Conservation (phyloP, 2,329 filamentous ascomycete species). For the Raffaelea albimanens region DNA sequence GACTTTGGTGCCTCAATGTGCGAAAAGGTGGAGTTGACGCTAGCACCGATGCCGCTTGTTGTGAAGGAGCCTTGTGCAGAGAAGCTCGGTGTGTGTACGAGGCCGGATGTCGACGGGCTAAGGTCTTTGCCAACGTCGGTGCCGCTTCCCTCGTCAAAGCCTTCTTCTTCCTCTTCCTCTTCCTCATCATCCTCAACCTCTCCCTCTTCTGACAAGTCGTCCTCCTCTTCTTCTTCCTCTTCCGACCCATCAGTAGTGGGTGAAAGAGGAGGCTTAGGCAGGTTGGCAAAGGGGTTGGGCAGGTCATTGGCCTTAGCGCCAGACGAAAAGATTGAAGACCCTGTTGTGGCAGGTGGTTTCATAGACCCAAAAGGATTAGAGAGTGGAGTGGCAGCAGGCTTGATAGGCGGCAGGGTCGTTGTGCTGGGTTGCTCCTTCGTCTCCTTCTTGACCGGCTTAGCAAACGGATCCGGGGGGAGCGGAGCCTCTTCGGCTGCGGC, state of each 20-base stretch:
- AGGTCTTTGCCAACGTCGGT: slow-evolving; percentile 56
- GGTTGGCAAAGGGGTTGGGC: slow-evolving; percentile 12
- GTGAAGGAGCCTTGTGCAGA: slow-evolving; percentile 51
- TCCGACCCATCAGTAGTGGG: slow-evolving; percentile 10
- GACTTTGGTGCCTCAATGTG: slow-evolving; percentile 29
- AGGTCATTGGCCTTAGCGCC: not conserved
- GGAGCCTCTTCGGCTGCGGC: slow-evolving; percentile 14
- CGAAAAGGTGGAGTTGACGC: slow-evolving; percentile 36
- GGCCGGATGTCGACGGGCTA: slow-evolving; percentile 35
- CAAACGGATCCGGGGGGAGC: slow-evolving; percentile 23
- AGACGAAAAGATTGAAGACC: slow-evolving; percentile 10
- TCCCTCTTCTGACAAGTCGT: slow-evolving; percentile 29
- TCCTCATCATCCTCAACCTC: slow-evolving; percentile 30
- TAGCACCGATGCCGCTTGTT: slow-evolving; percentile 31
- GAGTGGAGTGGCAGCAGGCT: slow-evolving; percentile 5
- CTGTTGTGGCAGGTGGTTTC: slow-evolving; percentile 2
- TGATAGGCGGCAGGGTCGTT: slow-evolving; percentile 6
- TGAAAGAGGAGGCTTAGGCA: slow-evolving; percentile 11
- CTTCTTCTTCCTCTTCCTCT: slow-evolving; percentile 35
- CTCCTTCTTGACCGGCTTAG: slow-evolving; percentile 17
- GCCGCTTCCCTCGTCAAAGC: slow-evolving; percentile 50
- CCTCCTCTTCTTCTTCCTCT: slow-evolving; percentile 19
- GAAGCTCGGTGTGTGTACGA: slow-evolving; percentile 37
- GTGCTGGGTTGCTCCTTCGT: slow-evolving; percentile 9
- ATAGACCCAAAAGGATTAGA: slow-evolving; percentile 6